Evolutionary conservation across 345 rosid species (phyloP).

Genomic region (Lepidium sativum): DNA sequence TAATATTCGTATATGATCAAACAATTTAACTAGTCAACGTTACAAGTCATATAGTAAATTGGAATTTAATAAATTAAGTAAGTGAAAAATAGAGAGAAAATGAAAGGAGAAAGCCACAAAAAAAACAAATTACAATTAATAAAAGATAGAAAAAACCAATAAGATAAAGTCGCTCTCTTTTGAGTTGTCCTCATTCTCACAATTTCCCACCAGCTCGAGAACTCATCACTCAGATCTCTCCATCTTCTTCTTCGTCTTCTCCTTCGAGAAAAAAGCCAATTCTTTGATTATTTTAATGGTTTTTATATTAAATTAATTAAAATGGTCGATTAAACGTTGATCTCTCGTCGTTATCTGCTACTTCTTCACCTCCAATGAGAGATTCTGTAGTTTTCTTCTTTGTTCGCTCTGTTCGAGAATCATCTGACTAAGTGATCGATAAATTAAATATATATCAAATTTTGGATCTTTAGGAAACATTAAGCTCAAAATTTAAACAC

Average conservation of each 20-base stretch:
- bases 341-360: slow-evolving; percentile 41
- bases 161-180: slow-evolving; percentile 10
- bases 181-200: slow-evolving; percentile 20
- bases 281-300: neutral
- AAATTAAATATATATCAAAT: neutral
- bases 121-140: slow-evolving; percentile 21
- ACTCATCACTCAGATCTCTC: slow-evolving; percentile 25
- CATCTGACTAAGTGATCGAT: neutral
- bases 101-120: slow-evolving; percentile 20
- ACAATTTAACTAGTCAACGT: too few relatives aligned
- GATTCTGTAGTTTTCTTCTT: slow-evolving; percentile 31
- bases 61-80: neutral
- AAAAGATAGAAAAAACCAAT: neutral
- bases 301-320: neutral
- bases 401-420: slow-evolving; percentile 32
- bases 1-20: too few relatives aligned
- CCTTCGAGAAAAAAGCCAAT: neutral
- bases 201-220: slow-evolving; percentile 11
- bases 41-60: too few relatives aligned
- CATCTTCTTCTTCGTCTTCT: neutral
- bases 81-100: slow-evolving; percentile 22
- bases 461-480: slow-evolving; percentile 18
- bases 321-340: slow-evolving; percentile 28
- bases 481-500: slow-evolving; percentile 4
- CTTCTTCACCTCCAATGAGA: slow-evolving; percentile 23